Evolutionary conservation across 176 grass and related monocot species (phyloP), one percentile per base, ranked within the genome.

Genomic region (Urochloa ruziziensis): DNA sequence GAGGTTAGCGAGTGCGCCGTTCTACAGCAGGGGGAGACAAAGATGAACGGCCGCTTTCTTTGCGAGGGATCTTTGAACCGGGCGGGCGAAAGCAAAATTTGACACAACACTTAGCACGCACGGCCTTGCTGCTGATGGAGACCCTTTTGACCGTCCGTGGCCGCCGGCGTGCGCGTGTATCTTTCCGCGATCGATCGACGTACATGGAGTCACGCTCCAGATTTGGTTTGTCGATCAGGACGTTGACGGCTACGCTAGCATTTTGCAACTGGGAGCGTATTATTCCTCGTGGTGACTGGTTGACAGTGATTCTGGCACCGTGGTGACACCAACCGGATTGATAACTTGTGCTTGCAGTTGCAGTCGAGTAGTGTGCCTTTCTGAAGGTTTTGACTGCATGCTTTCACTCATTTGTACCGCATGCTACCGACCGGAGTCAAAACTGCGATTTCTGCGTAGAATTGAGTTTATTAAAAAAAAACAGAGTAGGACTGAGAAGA

Each of bases 51-150:
- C 78, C 46, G 64, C 64, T 77, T 46, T 46, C 43, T 21, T 52
- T 10, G 5, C 21, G 53, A 10, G 21, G 73, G 24, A 86, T 90
- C 84, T 73, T 90, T 79, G 84, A 90, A 90, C 64, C 59, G 8
- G 39, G 15, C 59, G 8, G 39, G 15, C 11, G 44, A 83, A 86
- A 86, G 84, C 67, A 59, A 86, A 74, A 18, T 77, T 90, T 67
- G 84, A 83, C 79, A 60, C 88, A 42, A 62, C 74, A 74, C 15
- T 72, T 4, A 18, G 32, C 21, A 79, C 44, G 3, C 11, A 14
- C 43, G 10, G 43, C 43, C 23, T 9, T 12, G 24, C 75, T 19
- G 23, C 10, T 70, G 83, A 82, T 49, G n/a, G 88, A 59, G n/a
- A 52, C 62, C 10, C 48, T 51, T 86, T 82, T 85, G 78, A 90